Percentiles rank a stretch among this genome's conserved stretches.
Conservation (phyloP, 768 basidiomycete species). For the Hydnomerulius pinastri region DNA sequence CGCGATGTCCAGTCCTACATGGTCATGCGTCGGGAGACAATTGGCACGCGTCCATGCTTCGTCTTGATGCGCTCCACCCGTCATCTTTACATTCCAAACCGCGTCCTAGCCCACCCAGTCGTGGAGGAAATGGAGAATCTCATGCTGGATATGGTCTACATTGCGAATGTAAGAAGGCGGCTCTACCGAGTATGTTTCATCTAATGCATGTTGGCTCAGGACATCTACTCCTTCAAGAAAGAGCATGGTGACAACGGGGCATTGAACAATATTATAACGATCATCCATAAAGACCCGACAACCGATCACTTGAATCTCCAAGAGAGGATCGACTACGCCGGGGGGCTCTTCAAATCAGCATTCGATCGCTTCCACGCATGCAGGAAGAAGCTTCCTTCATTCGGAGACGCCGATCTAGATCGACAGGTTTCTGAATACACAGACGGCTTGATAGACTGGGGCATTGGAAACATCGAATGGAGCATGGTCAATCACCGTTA, state of each 20-base stretch:
- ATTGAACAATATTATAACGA: constrained; percentile 28
- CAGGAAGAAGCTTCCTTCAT: constrained; percentile 21
- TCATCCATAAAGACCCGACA: constrained; percentile 26
- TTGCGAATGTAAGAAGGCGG: constrained; percentile 21
- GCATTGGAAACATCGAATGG: constrained; percentile 29
- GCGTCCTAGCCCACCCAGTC: constrained; percentile 21
- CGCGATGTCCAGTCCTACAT: constrained; percentile 27
- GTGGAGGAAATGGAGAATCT: constrained; percentile 29
- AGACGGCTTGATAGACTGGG: constrained; percentile 30
- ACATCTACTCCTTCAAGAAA: constrained; percentile 34
- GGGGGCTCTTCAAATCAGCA: constrained; percentile 21
- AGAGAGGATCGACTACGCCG: constrained; percentile 20
- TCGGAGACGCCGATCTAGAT: constrained; percentile 15
- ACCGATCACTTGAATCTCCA: constrained; percentile 27
- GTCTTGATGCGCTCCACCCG: constrained; percentile 32
- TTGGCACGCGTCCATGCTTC: constrained; percentile 30
- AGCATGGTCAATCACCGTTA: constrained; percentile 29
- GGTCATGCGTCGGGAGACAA: constrained; percentile 29
- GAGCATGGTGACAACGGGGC: constrained; percentile 29
- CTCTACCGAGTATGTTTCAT: not conserved
- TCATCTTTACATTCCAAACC: constrained; percentile 24
- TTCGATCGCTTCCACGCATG: constrained; percentile 23
- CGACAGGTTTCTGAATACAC: constrained; percentile 19
- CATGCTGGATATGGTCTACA: constrained; percentile 27
- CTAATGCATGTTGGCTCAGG: constrained; percentile 9